Conservation (phyloP, 164 flowering plant species). For the Nelumbo lutea region DNA sequence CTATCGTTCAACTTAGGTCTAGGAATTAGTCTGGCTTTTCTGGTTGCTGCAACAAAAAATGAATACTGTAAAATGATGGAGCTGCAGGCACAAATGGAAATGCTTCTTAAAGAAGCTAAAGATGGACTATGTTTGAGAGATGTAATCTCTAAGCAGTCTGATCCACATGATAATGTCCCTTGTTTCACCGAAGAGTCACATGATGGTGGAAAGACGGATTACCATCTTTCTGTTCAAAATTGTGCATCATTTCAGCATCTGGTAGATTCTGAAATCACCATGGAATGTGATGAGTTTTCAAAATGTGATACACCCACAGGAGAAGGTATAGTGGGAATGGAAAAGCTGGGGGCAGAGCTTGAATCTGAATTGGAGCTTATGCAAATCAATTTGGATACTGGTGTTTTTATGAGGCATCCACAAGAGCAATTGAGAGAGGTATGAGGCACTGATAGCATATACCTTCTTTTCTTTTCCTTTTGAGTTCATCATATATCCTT, state of each 20-base stretch:
- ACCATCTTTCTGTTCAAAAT: slow-evolving; percentile 14
- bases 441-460: not conserved
- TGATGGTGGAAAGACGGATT: slow-evolving; percentile 15
- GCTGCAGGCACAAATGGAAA: slow-evolving; percentile 45
- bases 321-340: slow-evolving; percentile 26
- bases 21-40: slow-evolving; percentile 46
- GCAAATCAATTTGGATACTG: slow-evolving; percentile 42
- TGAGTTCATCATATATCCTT: not conserved
- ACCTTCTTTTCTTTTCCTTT: not conserved
- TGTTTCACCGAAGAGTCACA: slow-evolving; percentile 21
- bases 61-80: slow-evolving; percentile 51
- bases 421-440: slow-evolving; percentile 32
- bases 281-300: slow-evolving; percentile 5
- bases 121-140: slow-evolving; percentile 30
- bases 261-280: not conserved
- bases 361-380: slow-evolving; percentile 58
- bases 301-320: slow-evolving; percentile 4
- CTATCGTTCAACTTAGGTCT: slow-evolving; percentile 42
- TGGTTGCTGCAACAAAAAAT: slow-evolving; percentile 41
- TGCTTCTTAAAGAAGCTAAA: slow-evolving; percentile 34
- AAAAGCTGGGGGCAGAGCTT: slow-evolving; percentile 57
- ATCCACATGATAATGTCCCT: slow-evolving; percentile 5
- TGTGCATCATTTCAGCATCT: slow-evolving; percentile 6
- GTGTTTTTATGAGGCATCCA: slow-evolving; percentile 6
- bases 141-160: slow-evolving; percentile 9